These are phyloP conservation scores for Clitopilus passeckerianus DNA, from an alignment of 768 basidiomycete genomes.

Conservation along the genomic window DNA sequence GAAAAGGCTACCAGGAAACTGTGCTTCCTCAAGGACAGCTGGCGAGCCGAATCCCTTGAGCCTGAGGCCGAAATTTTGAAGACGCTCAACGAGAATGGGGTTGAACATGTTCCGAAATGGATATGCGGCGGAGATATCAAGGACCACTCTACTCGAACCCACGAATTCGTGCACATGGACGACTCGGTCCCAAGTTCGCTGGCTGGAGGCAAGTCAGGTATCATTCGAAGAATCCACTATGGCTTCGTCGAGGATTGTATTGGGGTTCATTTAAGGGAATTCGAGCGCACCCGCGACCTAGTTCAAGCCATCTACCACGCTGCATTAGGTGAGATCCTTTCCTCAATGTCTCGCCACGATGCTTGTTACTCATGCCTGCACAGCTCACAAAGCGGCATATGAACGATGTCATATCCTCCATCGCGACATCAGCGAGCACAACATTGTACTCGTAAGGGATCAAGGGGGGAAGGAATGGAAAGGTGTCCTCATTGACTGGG, in stretches of 20 bases:
- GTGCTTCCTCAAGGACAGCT: constrained; percentile 3
- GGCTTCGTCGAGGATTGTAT: neutral
- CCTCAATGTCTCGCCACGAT: neutral
- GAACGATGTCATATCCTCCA: neutral
- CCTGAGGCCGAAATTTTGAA: neutral
- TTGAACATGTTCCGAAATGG: neutral
- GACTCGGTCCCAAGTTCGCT: neutral
- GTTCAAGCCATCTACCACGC: neutral
- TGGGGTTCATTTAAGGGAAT: neutral
- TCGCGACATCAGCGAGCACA: neutral
- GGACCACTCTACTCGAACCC: neutral
- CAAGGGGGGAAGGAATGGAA: neutral
- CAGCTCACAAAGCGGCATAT: neutral
- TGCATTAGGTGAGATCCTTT: neutral
- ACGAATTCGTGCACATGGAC: neutral
- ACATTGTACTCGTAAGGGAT: neutral
- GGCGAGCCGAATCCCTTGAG: neutral
- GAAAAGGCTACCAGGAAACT: neutral
- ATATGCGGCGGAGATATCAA: neutral
- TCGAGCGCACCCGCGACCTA: neutral
- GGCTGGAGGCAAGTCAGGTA: neutral
- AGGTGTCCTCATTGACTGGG: neutral
- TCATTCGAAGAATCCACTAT: neutral
- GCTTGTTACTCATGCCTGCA: neutral
- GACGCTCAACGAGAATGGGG: neutral